phyloP scores from a whole-genome alignment of 108 stramenopile species.

The Thalassiosira profunda region DNA sequence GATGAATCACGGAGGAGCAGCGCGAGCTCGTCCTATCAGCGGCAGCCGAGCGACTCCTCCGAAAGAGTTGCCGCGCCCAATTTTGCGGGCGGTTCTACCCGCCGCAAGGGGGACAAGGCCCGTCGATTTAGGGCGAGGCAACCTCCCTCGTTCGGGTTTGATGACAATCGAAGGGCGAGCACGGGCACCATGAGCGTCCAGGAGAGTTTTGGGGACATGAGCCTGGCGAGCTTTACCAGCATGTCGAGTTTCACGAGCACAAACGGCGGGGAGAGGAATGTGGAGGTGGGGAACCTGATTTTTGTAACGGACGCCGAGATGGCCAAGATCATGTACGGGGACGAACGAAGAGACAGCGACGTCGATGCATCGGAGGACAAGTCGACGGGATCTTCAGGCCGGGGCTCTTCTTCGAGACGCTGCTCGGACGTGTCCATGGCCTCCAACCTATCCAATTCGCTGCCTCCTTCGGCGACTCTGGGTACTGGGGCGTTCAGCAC shows the following conservation, averaged over 20 bases:
- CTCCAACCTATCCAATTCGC: background rate
- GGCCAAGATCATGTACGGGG: conserved; percentile 30
- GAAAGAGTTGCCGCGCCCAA: background rate
- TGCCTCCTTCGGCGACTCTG: conserved; percentile 41
- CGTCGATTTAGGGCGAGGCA: background rate
- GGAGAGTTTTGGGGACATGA: conserved; percentile 3
- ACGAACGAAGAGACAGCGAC: conserved; percentile 25
- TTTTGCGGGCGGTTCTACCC: conserved; percentile 1
- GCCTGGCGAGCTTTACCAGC: conserved; percentile 2
- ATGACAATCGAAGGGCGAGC: background rate
- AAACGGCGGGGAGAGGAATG: conserved; percentile 46
- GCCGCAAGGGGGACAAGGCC: background rate
- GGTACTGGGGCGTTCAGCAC: conserved; percentile 78
- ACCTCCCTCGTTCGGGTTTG: background rate
- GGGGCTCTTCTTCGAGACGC: no score
- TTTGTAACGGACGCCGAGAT: conserved; percentile 55
- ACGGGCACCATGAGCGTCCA: background rate
- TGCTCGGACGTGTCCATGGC: background rate
- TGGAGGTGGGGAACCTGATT: conserved; percentile 61
- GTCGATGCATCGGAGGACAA: conserved; percentile 10
- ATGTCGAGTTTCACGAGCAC: conserved; percentile 11
- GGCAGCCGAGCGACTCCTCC: no score
- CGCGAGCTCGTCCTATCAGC: no score
- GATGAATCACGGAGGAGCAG: no score
- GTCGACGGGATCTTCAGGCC: no score